Evolutionary conservation across 1,284 basidiomycete genomes (phyloP), one percentile per base, ranked within the genome.

Genomic region (Schizophyllum amplum): DNA sequence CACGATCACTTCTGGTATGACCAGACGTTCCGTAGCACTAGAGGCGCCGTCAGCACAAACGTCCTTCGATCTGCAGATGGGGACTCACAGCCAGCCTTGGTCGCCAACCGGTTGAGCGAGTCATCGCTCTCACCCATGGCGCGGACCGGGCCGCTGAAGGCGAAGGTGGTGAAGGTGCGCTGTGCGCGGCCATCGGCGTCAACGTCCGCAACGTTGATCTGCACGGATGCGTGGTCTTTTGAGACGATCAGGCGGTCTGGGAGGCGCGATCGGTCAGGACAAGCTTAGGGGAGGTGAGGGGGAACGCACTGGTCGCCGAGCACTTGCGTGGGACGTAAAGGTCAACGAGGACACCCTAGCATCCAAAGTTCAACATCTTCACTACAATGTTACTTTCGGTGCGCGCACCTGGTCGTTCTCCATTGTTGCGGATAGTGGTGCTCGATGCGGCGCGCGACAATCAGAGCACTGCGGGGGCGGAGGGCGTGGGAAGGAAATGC

Each of bases 261-360:
- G 56, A 49, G 9, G 61, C 13, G 42, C 21, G 46, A 51, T 20
- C 33, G 21, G 53, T 59, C 53, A 59, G 57, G 52, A 47, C 25
- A 58, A 50, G 48, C 57, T 62, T 26, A 54, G 59, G 47, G 53
- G 57, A 47, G 17, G 56, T 23, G 47, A 47, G 59, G 47, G 53
- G 55, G 61, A 49, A 83, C 90, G 71, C 71, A 94, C 92, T 94
- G 67, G 92, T 97, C 61, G 94, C 92, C 74, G 92, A 84, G 78
- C 97, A 99, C 79, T 99, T 98, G 83, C 96, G 93, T 74, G 96
- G 96, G 73, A 99, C 94, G 83, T 99, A 99, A 77, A 99, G 94
- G 84, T 99, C 96, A 72, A 99, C 96, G 74, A 99, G 95, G 74
- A 93, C 83, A 81, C 96, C 95, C 92, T 98, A 59, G 33, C 63